Evolutionary conservation across 169 alveolate species (phyloP).

Genomic region (Eimeria praecox): DNA sequence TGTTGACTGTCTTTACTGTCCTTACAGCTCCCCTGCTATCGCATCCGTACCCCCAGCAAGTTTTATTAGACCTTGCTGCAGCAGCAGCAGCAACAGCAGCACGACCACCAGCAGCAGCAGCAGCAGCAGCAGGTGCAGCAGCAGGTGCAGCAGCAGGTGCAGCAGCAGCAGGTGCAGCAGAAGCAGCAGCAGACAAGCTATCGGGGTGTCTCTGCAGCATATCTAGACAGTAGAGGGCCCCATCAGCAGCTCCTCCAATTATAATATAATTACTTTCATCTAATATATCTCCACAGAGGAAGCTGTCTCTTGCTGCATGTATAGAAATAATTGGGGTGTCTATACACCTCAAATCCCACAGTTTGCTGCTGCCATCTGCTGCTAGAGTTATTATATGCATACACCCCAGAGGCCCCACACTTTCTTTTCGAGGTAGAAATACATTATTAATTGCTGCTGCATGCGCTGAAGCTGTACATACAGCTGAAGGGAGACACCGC

Average conservation of each 20-base stretch:
- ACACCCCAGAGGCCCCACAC: constrained; percentile 14
- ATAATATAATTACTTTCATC: constrained; percentile 25
- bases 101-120: neutral
- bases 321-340: neutral
- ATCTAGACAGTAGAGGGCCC: constrained; percentile 40
- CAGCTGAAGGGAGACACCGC: constrained; percentile 73
- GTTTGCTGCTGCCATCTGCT: constrained; percentile 66
- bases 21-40: constrained; percentile 62
- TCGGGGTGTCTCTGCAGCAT: neutral
- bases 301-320: constrained; percentile 11
- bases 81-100: neutral
- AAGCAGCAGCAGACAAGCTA: neutral
- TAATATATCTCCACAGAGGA: constrained; percentile 46
- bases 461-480: constrained; percentile 28
- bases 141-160: neutral
- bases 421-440: neutral
- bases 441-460: constrained; percentile 44
- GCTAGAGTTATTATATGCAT: constrained; percentile 8
- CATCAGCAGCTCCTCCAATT: constrained; percentile 66
- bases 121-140: neutral
- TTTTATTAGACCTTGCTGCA: neutral
- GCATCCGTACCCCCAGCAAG: constrained; percentile 67
- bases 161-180: neutral
- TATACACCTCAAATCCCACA: constrained; percentile 57
- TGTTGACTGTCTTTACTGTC: constrained; percentile 27